Conservation (phyloP, 495 filamentous ascomycete genomes). For the Neurospora cerealis region DNA sequence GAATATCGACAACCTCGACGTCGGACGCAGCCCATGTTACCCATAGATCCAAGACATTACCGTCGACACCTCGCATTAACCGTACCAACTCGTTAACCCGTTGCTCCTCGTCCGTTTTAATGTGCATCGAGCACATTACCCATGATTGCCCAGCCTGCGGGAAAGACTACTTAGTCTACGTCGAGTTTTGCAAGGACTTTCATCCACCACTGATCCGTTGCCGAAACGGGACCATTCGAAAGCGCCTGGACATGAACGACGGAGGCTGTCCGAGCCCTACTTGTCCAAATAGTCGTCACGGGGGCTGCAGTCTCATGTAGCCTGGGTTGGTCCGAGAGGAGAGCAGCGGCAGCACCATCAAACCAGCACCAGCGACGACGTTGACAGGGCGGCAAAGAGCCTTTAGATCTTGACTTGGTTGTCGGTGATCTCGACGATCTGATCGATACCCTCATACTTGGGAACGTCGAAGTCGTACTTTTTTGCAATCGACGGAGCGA, state of each 20-base stretch:
- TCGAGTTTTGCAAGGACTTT: constrained; percentile 37
- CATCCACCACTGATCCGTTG: constrained; percentile 34
- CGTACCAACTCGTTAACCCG: not conserved
- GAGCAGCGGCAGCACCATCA: not conserved
- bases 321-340: not conserved
- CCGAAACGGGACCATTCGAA: constrained; percentile 25
- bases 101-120: constrained; percentile 24
- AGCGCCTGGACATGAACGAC: constrained; percentile 33
- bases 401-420: constrained; percentile 49
- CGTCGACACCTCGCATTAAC: constrained; percentile 10
- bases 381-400: not conserved
- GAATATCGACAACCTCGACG: not conserved
- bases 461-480: constrained; percentile 85
- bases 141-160: constrained; percentile 41
- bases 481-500: constrained; percentile 64
- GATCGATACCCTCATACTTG: constrained; percentile 78
- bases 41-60: not conserved
- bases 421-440: constrained; percentile 67
- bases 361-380: not conserved
- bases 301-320: constrained; percentile 37
- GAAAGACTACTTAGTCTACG: constrained; percentile 40
- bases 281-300: constrained; percentile 39
- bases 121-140: constrained; percentile 41
- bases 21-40: not conserved
- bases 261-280: constrained; percentile 38